Evolutionary conservation across 345 rosid species (phyloP).

Genomic region (Anastatica hierochuntica): DNA sequence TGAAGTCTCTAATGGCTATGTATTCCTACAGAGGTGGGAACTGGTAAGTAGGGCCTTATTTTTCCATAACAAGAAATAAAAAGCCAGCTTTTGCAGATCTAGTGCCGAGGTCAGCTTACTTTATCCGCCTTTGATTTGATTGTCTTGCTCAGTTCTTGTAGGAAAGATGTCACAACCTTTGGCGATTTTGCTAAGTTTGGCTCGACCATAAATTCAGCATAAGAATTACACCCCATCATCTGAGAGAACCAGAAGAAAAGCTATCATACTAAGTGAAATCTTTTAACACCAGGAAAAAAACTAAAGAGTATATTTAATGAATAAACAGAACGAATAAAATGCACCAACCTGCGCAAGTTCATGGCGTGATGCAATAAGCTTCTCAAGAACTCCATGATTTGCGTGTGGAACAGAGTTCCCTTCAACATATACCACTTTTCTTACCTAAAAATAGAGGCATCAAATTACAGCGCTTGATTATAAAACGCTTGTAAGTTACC

Average conservation of each 20-base stretch:
- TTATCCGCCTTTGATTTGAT: slow-evolving; percentile 66
- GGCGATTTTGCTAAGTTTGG: slow-evolving; percentile 84
- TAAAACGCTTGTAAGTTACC: background rate
- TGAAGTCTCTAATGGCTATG: slow-evolving; percentile 48
- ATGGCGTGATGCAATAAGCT: slow-evolving; percentile 65
- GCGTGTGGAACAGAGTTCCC: slow-evolving; percentile 78
- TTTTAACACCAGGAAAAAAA: background rate
- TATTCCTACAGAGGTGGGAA: slow-evolving; percentile 47
- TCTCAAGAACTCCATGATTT: slow-evolving; percentile 66
- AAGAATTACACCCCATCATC: slow-evolving; percentile 69
- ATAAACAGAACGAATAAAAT: too few species aligned
- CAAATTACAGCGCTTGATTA: background rate
- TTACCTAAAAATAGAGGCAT: slow-evolving; percentile 44
- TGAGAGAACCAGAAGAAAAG: slow-evolving; percentile 22
- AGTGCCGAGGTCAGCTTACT: slow-evolving; percentile 32
- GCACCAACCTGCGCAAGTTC: slow-evolving; percentile 75
- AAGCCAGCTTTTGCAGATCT: background rate
- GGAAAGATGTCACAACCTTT: slow-evolving; percentile 59
- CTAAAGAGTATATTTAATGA: too few species aligned
- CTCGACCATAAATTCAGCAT: slow-evolving; percentile 59
- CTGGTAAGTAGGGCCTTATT: background rate
- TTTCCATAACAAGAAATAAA: background rate
- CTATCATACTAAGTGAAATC: background rate
- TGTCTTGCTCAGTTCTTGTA: slow-evolving; percentile 70
- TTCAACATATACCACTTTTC: slow-evolving; percentile 58